A percentile compares a stretch with the other conserved stretches of the same genome.
These are phyloP conservation scores for Schwanniomyces pseudopolymorphus DNA, from an alignment of 805 yeast genomes.

Conservation along the genomic window DNA sequence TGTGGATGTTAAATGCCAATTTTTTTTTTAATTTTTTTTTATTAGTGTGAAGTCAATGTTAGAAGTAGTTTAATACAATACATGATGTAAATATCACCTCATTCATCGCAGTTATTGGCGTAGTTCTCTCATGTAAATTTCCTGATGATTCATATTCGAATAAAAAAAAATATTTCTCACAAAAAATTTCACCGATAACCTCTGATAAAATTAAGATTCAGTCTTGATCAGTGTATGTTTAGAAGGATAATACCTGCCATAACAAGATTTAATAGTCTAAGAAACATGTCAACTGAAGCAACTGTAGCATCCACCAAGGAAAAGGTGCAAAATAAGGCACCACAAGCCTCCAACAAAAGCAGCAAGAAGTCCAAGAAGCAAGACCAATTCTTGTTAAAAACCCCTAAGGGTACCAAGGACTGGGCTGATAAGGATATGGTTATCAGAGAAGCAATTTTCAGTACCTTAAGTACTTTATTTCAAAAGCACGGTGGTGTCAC, in stretches of 20 bases:
- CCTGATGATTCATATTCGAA: neutral
- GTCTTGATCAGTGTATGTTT: slow-evolving; percentile 13
- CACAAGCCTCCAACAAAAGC: slow-evolving; percentile 13
- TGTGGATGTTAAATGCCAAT: neutral
- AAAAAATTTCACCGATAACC: neutral
- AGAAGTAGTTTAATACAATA: neutral
- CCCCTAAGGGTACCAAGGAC: slow-evolving; percentile 96
- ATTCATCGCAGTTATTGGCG: neutral
- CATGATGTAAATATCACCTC: too few relatives aligned
- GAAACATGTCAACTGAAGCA: slow-evolving; percentile 16
- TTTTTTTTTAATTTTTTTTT: neutral
- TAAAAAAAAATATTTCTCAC: neutral
- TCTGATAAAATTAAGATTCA: neutral
- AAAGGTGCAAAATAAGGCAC: neutral
- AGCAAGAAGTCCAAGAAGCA: slow-evolving; percentile 39
- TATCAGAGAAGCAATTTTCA: slow-evolving; percentile 83
- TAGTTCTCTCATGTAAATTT: neutral
- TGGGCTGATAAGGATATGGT: slow-evolving; percentile 99
- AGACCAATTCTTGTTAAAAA: slow-evolving; percentile 76
- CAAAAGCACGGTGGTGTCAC: slow-evolving; percentile 98
- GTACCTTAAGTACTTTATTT: slow-evolving; percentile 69
- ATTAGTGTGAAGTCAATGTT: neutral
- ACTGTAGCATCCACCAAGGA: slow-evolving; percentile 5
- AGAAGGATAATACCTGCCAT: slow-evolving; percentile 8
- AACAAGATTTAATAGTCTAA: slow-evolving; percentile 4